Evolutionary conservation across 495 filamentous ascomycete genomes (phyloP).

Genomic region (Paragyromitra xinjiangensis): DNA sequence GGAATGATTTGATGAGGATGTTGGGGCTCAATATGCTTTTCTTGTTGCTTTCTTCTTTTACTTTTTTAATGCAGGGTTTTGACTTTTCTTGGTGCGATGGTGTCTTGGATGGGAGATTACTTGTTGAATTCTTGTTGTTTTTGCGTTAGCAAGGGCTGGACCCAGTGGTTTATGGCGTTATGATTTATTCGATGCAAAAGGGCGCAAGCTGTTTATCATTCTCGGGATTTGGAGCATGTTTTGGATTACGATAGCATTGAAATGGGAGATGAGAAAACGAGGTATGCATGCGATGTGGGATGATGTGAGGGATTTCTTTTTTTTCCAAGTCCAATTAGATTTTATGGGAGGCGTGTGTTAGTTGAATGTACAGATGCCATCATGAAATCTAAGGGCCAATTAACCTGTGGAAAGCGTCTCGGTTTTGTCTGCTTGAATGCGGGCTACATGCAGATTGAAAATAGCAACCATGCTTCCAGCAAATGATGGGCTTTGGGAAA

Average conservation of each 20-base stretch:
- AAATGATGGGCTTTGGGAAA: not conserved
- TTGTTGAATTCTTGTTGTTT: conserved; percentile 25
- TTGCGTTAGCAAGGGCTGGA: conserved; percentile 33
- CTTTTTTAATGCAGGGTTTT: conserved; percentile 25
- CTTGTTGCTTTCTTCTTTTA: not conserved
- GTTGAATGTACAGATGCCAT: conserved; percentile 20
- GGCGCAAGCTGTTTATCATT: conserved; percentile 45
- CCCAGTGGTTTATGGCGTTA: conserved; percentile 26
- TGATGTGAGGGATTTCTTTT: conserved; percentile 23
- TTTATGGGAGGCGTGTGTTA: conserved; percentile 7
- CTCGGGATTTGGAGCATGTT: conserved; percentile 22
- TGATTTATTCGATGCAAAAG: conserved; percentile 26
- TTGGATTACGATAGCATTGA: conserved; percentile 38
- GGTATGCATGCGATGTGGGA: conserved; percentile 31
- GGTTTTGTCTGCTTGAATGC: not conserved
- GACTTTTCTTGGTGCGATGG: conserved; percentile 18
- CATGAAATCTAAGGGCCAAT: not conserved
- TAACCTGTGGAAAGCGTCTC: not conserved
- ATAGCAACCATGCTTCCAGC: not conserved
- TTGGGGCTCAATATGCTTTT: not conserved
- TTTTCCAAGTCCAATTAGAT: conserved; percentile 18
- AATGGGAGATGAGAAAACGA: conserved; percentile 20
- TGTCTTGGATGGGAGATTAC: conserved; percentile 27
- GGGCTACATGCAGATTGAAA: not conserved
- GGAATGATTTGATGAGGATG: not conserved